Evolutionary conservation across 768 basidiomycete genomes (phyloP), one percentile per base, ranked within the genome.

Genomic region (Sistotremastrum suecicum): DNA sequence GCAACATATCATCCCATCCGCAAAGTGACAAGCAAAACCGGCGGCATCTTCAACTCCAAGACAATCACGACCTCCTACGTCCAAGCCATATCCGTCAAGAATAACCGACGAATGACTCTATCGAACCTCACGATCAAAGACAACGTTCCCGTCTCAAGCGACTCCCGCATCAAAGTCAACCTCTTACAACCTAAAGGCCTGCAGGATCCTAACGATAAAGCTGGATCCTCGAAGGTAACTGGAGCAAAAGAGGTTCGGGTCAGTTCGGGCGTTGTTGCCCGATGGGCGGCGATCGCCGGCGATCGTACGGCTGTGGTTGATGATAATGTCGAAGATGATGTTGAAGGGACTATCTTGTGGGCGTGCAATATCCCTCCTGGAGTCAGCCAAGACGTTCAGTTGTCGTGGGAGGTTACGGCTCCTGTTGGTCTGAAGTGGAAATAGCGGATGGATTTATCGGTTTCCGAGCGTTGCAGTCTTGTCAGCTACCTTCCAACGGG

Each of bases 331-430:
- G 39, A 39, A 10, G 51, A 50, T 5, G 33, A 36, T 8, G 39
- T 41, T 9, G 48, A 76, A 39, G 78, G 78, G 2, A 64, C 63
- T 47, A 71, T 72, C 53, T 73, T 75, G 56, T 80, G 76, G 75
- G 61, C 58, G 47, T 63, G 67, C 58, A 64, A 58, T 29, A 57
- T 76, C 33, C 65, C 59, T 5, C 64, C 62, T 10, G 70, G 68
- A 9, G 62, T 60, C 45, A 67, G 66, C 52, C 58, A 71, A 11
- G 57, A 56, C 7, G 51, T 79, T 11, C 63, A 69, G 44, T 64
- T 71, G 1, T 61, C 70, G 48, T 79, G 74, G 70, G 76, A 77
- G 48, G 62, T 75, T 41, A 72, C 66, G 52, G 66, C 63, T 0
- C 66, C 70, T 2, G 54, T 41, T 11, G 51, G 51, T 5, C 12